Evolutionary conservation across 1,284 basidiomycete species (phyloP).

Genomic region (Leccinum pallidistipes): DNA sequence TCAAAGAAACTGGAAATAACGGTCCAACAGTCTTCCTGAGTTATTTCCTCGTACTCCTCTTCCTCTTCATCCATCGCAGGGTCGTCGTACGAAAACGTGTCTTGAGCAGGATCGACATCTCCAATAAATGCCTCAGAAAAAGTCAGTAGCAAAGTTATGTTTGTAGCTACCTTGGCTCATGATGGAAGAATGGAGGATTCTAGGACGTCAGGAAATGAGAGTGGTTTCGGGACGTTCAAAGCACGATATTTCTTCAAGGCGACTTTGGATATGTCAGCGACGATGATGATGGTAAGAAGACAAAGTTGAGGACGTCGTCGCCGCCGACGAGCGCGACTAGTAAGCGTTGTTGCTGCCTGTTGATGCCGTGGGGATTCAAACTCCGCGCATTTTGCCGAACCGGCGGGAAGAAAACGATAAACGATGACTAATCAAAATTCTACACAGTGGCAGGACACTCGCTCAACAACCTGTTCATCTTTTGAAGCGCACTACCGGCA

Average conservation of each 20-base stretch:
- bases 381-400: slow-evolving; percentile 11
- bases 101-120: slow-evolving; percentile 51
- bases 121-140: slow-evolving; percentile 31
- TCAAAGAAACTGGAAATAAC: slow-evolving; percentile 97
- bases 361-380: slow-evolving; percentile 10
- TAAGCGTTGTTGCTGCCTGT: slow-evolving; percentile 32
- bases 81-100: slow-evolving; percentile 57
- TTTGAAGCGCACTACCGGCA: slow-evolving; percentile 50
- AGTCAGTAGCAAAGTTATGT: slow-evolving; percentile 20
- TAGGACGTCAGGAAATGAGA: slow-evolving; percentile 2
- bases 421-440: slow-evolving; percentile 15
- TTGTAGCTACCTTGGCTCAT: slow-evolving; percentile 48
- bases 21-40: slow-evolving; percentile 94
- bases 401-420: not conserved
- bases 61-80: slow-evolving; percentile 61
- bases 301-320: slow-evolving; percentile 20
- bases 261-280: not conserved
- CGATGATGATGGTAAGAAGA: slow-evolving; percentile 11
- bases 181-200: not conserved
- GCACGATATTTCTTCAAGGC: not conserved
- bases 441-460: slow-evolving; percentile 24
- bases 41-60: slow-evolving; percentile 74
- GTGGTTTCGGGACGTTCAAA: not conserved
- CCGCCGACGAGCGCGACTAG: slow-evolving; percentile 20
- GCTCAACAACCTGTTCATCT: slow-evolving; percentile 53